These are phyloP conservation scores for Aspergillus carlsbadensis DNA, from an alignment of 495 filamentous ascomycete genomes.

Conservation along the genomic window DNA sequence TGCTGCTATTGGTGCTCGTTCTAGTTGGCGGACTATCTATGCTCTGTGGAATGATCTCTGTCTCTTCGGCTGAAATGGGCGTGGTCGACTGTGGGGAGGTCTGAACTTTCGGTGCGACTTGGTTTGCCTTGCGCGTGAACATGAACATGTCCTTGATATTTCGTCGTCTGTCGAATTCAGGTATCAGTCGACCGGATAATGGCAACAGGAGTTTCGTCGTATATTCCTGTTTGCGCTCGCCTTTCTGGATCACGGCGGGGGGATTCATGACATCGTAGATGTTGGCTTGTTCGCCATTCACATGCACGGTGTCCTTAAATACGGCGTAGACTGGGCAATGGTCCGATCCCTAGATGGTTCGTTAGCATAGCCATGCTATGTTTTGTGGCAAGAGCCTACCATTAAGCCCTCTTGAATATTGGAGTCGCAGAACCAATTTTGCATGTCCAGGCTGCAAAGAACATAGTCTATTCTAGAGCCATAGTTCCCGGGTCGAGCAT, in stretches of 20 bases:
- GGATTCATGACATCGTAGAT: conserved; percentile 81
- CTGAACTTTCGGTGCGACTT: conserved; percentile 8
- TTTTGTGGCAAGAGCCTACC: conserved; percentile 35
- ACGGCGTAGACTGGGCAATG: conserved; percentile 90
- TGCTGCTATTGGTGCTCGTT: background rate
- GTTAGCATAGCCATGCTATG: conserved; percentile 13
- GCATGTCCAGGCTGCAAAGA: conserved; percentile 77
- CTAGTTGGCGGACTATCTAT: background rate
- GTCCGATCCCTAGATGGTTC: conserved; percentile 69
- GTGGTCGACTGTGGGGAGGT: background rate
- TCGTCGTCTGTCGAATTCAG: conserved; percentile 80
- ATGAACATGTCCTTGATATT: conserved; percentile 96
- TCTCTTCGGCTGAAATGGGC: background rate
- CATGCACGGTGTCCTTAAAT: conserved; percentile 61
- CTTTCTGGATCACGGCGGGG: conserved; percentile 67
- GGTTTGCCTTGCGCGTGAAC: conserved; percentile 64
- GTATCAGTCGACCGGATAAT: conserved; percentile 77
- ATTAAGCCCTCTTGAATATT: conserved; percentile 95
- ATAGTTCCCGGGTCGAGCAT: conserved; percentile 85
- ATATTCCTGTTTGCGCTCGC: conserved; percentile 66
- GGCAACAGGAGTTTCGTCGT: conserved; percentile 63
- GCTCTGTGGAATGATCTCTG: background rate
- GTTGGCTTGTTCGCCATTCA: conserved; percentile 49
- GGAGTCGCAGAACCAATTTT: conserved; percentile 78
- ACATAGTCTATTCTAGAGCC: conserved; percentile 93